These are phyloP conservation scores for Viridothelium virens DNA, from an alignment of 495 filamentous ascomycete species.

Conservation along the genomic window DNA sequence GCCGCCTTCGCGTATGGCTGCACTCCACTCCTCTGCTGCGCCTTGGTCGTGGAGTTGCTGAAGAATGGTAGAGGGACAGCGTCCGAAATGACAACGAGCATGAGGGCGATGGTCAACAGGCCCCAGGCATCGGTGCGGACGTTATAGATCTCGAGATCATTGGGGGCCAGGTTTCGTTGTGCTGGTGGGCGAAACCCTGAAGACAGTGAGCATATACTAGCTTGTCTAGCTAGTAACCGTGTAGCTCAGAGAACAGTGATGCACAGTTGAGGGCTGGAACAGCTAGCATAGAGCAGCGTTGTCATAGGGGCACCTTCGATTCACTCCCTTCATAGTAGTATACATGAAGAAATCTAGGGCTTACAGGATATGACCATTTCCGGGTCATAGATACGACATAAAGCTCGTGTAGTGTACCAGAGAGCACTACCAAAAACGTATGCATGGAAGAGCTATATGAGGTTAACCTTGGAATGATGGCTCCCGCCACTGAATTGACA, in stretches of 20 bases:
- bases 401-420: constrained; percentile 24
- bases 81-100: constrained; percentile 23
- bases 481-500: background rate
- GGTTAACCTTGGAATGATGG: background rate
- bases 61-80: constrained; percentile 22
- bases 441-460: constrained; percentile 23
- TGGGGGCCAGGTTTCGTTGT: constrained; percentile 8
- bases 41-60: constrained; percentile 4
- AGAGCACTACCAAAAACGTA: constrained; percentile 28
- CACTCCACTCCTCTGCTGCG: constrained; percentile 12
- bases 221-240: background rate
- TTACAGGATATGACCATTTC: constrained; percentile 19
- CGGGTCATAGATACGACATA: constrained; percentile 21
- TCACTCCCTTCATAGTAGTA: background rate
- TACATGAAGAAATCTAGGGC: constrained; percentile 5
- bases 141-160: constrained; percentile 28
- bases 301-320: constrained; percentile 12
- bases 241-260: background rate
- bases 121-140: constrained; percentile 26
- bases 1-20: constrained; percentile 24
- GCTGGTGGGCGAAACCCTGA: constrained; percentile 9
- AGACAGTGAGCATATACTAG: background rate
- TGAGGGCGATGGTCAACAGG: constrained; percentile 18
- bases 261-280: background rate
- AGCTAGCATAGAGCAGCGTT: background rate